These are phyloP conservation scores for Zygoascus meyerae DNA, from an alignment of 1,139 yeast species.

Conservation along the genomic window DNA sequence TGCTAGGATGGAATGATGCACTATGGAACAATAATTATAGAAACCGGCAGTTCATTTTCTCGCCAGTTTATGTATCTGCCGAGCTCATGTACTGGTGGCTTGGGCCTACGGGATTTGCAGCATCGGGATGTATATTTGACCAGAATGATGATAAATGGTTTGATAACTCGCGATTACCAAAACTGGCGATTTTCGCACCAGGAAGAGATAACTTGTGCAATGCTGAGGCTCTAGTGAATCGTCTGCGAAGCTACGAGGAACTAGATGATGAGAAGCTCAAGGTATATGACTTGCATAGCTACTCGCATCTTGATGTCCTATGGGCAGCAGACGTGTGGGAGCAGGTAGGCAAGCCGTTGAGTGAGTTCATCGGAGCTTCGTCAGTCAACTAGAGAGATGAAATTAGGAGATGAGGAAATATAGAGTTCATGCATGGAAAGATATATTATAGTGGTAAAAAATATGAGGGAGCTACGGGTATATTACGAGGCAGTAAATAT, in stretches of 20 bases:
- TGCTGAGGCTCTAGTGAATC: constrained; percentile 51
- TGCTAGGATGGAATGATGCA: constrained; percentile 79
- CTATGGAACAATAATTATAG: constrained; percentile 69
- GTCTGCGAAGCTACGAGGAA: constrained; percentile 41
- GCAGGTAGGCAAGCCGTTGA: constrained; percentile 43
- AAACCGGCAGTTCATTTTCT: constrained; percentile 70
- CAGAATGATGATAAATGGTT: constrained; percentile 51
- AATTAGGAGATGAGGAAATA: constrained; percentile 5
- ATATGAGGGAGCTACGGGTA: too few species aligned
- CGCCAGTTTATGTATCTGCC: constrained; percentile 79
- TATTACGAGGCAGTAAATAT: too few species aligned
- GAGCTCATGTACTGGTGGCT: constrained; percentile 92
- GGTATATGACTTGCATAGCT: constrained; percentile 37
- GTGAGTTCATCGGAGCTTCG: constrained; percentile 25
- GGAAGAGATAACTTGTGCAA: constrained; percentile 62
- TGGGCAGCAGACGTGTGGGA: constrained; percentile 80
- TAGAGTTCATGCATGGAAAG: too few species aligned
- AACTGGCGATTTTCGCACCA: constrained; percentile 58
- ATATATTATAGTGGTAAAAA: too few species aligned
- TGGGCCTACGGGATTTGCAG: constrained; percentile 45
- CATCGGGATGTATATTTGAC: constrained; percentile 51
- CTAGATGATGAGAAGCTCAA: constrained; percentile 35
- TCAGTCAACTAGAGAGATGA: constrained; percentile 18
- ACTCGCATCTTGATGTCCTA: constrained; percentile 84
- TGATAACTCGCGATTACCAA: constrained; percentile 40